Base-by-base conservation (phyloP, 1,139 yeast species). In the Yarrowia galli region DNA sequence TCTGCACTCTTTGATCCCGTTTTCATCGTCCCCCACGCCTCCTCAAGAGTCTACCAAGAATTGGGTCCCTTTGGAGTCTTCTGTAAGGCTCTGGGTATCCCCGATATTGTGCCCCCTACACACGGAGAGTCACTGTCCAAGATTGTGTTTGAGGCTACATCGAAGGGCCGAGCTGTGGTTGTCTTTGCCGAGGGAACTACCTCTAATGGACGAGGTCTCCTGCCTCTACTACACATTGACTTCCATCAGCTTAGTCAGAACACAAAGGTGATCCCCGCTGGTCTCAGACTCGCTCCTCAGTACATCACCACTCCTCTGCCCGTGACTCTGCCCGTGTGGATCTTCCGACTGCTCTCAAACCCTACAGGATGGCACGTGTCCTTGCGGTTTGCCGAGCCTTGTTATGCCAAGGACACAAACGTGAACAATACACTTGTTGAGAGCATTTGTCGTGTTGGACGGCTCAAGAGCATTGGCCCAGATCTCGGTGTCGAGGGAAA, bases 121-220 rank as follows among this genome's bases (percentile, higher is more conserved):
- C 66, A 61, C 20, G 66, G 66, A 16, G 66, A 61, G 25, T 61
- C 66, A 9, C 65, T 76, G 16, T 70, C 67, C 2, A 68, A 71
- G 12, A 66, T 77, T 25, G 70, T 71, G 23, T 60, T 56, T 18
- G 45, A 68, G 8, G 80, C 80, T 2, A 69, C 68, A 43, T 42
- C 65, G 3, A 38, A 58, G 3, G 75, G 76, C 25, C 69, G 72
- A 22, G 72, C 74, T 0, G 73, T 78, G 18, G 78, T 79, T 1
- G 61, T 79, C 4, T 79, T 80, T 68, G 75, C 74, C 4, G 82
- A 80, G 69, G 82, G 81, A 3, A 79, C 81, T 1, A 77, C 83
- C 4, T 77, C 82, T 9, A 80, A 80, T 65, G 82, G 83, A 16
- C 72, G 78, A 36, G 83, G 80, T 0, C 69, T 80, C 18, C 74